phyloP scores from a whole-genome alignment of 805 yeast species.

The Zygoascus flipseniorum region DNA sequence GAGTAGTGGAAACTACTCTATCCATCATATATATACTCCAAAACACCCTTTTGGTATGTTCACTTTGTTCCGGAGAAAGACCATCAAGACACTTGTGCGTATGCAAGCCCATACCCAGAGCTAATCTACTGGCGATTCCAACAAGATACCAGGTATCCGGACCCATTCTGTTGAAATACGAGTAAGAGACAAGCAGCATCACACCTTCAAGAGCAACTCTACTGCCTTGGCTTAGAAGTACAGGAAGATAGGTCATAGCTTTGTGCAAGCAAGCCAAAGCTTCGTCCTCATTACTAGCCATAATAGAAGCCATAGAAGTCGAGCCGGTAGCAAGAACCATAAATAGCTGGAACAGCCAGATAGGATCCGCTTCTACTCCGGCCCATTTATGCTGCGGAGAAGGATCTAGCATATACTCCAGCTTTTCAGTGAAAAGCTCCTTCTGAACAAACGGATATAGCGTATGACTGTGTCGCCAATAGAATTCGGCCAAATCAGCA shows the following conservation, averaged over 20 bases:
- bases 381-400: slow-evolving; percentile 2
- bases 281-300: slow-evolving; percentile 15
- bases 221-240: slow-evolving; percentile 34
- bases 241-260: slow-evolving; percentile 35
- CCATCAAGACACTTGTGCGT: slow-evolving; percentile 21
- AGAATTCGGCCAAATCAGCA: slow-evolving; percentile 11
- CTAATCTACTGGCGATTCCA: slow-evolving; percentile 39
- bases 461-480: slow-evolving; percentile 18
- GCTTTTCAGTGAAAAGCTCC: slow-evolving; percentile 8
- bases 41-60: slow-evolving; percentile 19
- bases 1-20: slow-evolving; percentile 38
- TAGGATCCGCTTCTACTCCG: slow-evolving; percentile 8
- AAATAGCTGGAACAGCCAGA: slow-evolving; percentile 36
- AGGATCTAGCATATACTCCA: slow-evolving; percentile 3
- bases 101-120: slow-evolving; percentile 40
- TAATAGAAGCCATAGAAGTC: slow-evolving; percentile 33
- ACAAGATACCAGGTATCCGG: slow-evolving; percentile 45
- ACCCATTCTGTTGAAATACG: slow-evolving; percentile 43
- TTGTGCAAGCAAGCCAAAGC: slow-evolving; percentile 35
- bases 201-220: slow-evolving; percentile 33
- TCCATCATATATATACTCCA: slow-evolving; percentile 24
- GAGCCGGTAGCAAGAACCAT: slow-evolving; percentile 51
- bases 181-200: slow-evolving; percentile 39
- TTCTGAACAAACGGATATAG: slow-evolving; percentile 14
- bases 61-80: slow-evolving; percentile 13